Conservation (phyloP, 140 eudicot genomes). For the Oenanthe javanica region DNA sequence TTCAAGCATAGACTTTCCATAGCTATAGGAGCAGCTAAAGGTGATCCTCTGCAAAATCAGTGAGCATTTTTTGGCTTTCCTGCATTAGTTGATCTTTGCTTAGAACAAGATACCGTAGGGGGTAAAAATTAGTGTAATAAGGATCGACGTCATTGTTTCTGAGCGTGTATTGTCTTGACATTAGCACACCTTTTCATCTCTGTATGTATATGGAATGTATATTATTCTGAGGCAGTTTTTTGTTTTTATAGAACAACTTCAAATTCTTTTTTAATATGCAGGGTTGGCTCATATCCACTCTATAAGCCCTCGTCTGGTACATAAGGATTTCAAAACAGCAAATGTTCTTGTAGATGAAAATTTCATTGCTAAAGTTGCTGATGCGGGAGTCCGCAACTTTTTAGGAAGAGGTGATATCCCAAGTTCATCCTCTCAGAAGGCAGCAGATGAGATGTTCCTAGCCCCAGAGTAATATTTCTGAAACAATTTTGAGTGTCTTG, state of each 20-base stretch:
- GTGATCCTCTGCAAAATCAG: constrained; percentile 99
- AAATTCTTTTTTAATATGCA: constrained; percentile 16
- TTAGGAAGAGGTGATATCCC: constrained; percentile 63
- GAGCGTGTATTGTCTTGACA: neutral
- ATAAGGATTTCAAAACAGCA: constrained; percentile 91
- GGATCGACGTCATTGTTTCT: constrained; percentile 1
- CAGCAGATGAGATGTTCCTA: constrained; percentile 73
- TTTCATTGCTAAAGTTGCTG: constrained; percentile 91
- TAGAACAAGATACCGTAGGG: constrained; percentile 21
- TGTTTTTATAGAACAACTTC: constrained; percentile 1
- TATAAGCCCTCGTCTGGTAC: constrained; percentile 81
- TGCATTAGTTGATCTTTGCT: constrained; percentile 55
- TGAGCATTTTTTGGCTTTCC: constrained; percentile 97
- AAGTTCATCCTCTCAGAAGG: constrained; percentile 68
- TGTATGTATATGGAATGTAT: neutral
- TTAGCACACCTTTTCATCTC: neutral
- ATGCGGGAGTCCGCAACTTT: constrained; percentile 87
- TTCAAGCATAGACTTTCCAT: constrained; percentile 93
- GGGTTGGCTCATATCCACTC: constrained; percentile 89
- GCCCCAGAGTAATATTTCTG: constrained; percentile 69
- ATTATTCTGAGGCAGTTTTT: neutral
- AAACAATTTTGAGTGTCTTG: neutral
- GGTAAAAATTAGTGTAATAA: neutral
- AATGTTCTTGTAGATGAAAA: constrained; percentile 93
- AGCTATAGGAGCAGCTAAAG: constrained; percentile 99